These are phyloP conservation scores for Leonotis leonurus DNA, from an alignment of 257 asterid species.

Conservation along the genomic window DNA sequence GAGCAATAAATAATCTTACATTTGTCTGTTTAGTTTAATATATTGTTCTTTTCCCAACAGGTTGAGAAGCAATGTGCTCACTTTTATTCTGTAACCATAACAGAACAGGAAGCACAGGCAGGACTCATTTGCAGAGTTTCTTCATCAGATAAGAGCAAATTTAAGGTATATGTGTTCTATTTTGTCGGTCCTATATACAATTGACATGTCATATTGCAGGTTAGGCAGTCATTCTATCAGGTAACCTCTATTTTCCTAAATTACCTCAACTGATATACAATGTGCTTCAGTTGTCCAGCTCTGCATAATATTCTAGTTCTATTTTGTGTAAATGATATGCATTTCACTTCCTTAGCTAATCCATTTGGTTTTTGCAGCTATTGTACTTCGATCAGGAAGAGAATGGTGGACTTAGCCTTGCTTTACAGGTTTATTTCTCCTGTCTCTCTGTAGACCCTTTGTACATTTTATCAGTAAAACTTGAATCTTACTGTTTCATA, in stretches of 20 bases:
- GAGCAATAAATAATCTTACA: neutral
- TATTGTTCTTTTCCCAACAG: conserved; percentile 42
- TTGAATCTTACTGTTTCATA: neutral
- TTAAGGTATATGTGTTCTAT: conserved; percentile 48
- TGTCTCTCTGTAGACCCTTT: no score
- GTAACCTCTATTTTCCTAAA: no score
- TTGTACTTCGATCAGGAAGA: conserved; percentile 85
- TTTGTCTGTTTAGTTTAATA: conserved; percentile 17
- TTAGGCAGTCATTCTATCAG: no score
- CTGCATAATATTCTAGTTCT: no score
- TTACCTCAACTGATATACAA: no score
- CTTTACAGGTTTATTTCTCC: conserved; percentile 52
- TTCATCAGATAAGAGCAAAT: conserved; percentile 87
- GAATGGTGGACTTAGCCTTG: conserved; percentile 81
- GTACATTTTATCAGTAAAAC: neutral
- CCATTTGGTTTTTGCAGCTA: conserved; percentile 69
- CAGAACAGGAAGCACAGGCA: conserved; percentile 77
- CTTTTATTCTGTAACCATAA: conserved; percentile 79
- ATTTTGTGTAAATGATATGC: no score
- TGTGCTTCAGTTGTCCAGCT: no score
- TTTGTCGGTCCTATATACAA: neutral
- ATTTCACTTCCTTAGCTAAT: no score
- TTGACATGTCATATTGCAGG: neutral
- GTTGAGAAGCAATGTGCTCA: conserved; percentile 97
- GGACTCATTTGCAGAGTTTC: conserved; percentile 82